phyloP scores from a whole-genome alignment of 352 stramenopile species.

The Globisporangium barbulae region DNA sequence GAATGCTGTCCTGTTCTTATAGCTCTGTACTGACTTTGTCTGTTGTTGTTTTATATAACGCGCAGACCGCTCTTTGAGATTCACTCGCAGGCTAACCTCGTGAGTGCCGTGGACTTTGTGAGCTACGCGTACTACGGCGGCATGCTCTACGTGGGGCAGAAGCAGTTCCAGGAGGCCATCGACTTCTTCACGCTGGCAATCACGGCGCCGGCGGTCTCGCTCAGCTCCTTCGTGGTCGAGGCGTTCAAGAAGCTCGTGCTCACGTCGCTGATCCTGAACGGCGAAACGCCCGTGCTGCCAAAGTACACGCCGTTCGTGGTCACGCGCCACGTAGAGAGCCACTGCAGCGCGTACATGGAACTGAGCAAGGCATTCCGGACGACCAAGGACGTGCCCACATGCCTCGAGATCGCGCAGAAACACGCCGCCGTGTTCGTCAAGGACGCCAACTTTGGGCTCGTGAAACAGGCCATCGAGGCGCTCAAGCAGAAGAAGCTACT shows the following conservation, averaged over 20 bases:
- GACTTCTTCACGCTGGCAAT: conserved; percentile 73
- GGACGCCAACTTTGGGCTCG: conserved; percentile 72
- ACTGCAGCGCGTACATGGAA: conserved; percentile 60
- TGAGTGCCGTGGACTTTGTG: conserved; percentile 65
- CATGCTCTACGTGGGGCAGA: conserved; percentile 68
- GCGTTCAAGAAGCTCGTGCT: conserved; percentile 83
- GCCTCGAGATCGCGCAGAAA: conserved; percentile 33
- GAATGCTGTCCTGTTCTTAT: not conserved
- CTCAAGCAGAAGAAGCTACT: conserved; percentile 72
- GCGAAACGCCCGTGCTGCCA: conserved; percentile 50
- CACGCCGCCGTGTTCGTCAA: conserved; percentile 47
- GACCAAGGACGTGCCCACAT: conserved; percentile 32
- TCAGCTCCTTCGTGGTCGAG: conserved; percentile 80
- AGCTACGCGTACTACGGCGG: conserved; percentile 85
- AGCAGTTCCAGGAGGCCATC: conserved; percentile 69
- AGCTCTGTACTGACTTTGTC: not conserved
- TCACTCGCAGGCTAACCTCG: conserved; percentile 48
- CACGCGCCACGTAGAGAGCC: conserved; percentile 59
- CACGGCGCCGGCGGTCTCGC: conserved; percentile 61
- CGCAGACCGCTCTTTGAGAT: conserved; percentile 68
- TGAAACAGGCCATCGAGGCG: conserved; percentile 67
- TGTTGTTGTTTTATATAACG: conserved; percentile 1
- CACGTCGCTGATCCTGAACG: conserved; percentile 55
- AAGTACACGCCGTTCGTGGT: conserved; percentile 84
- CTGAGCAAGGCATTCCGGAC: conserved; percentile 52